These are phyloP conservation scores for Mucor mucedo DNA, from an alignment of 371 early-diverging fungal species.

Conservation along the genomic window DNA sequence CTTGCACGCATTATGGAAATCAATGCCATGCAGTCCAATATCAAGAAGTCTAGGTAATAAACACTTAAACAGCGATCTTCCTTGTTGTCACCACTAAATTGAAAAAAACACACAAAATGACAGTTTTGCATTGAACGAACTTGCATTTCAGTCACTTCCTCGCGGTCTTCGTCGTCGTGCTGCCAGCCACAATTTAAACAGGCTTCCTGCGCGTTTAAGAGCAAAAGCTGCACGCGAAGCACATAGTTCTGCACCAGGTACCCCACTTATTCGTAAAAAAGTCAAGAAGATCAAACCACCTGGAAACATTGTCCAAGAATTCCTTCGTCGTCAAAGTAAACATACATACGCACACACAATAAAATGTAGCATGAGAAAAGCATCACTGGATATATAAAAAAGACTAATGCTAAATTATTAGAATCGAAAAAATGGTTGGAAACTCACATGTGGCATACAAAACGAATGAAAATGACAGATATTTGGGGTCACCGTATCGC, in stretches of 20 bases:
- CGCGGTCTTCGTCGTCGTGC: constrained; percentile 89
- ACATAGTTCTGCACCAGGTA: constrained; percentile 17
- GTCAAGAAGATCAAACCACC: constrained; percentile 47
- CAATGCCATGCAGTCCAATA: constrained; percentile 76
- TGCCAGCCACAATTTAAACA: constrained; percentile 89
- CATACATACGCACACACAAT: background rate
- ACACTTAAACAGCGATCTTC: background rate
- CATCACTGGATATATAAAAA: no score
- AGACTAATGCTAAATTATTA: constrained; percentile 14
- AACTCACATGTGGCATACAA: constrained; percentile 98
- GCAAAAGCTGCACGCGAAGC: constrained; percentile 76
- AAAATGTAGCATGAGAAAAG: no score
- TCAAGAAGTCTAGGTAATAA: constrained; percentile 57
- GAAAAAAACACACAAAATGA: background rate
- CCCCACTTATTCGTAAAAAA: constrained; percentile 14
- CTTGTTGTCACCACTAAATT: background rate
- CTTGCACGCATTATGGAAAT: constrained; percentile 82
- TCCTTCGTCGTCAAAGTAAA: constrained; percentile 60
- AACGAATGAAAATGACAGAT: constrained; percentile 92
- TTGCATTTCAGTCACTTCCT: constrained; percentile 89
- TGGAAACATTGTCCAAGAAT: constrained; percentile 55
- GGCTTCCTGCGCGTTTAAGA: constrained; percentile 80
- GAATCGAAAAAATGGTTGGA: constrained; percentile 88
- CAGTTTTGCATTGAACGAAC: constrained; percentile 64
- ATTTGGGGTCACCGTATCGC: constrained; percentile 88